Percentiles rank a stretch among this genome's conserved stretches.
Evolutionary conservation across 768 basidiomycete species (phyloP).

Genomic region (Mycena crocata): DNA sequence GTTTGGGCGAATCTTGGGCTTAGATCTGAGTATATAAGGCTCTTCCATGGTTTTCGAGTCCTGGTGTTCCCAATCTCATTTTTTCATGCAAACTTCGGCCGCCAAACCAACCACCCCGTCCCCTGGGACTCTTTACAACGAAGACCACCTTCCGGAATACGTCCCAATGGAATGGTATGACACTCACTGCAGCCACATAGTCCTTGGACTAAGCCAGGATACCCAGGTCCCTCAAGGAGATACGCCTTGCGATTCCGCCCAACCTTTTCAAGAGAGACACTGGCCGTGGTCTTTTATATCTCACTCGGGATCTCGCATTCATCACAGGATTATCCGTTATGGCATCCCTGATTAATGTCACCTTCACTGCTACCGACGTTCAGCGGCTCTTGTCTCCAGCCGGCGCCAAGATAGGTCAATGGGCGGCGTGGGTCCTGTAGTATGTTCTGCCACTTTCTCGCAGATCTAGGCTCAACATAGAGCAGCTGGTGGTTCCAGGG

Average conservation of each 20-base stretch:
- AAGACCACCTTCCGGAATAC: constrained; percentile 6
- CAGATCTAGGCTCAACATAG: background rate
- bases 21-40: too few relatives aligned
- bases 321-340: constrained; percentile 1
- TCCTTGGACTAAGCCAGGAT: background rate
- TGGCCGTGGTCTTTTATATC: background rate
- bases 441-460: background rate
- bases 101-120: too few relatives aligned
- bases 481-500: constrained; percentile 17
- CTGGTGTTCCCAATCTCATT: too few relatives aligned
- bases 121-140: background rate
- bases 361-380: background rate
- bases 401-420: constrained; percentile 56
- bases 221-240: constrained; percentile 21
- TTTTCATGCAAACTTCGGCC: too few relatives aligned
- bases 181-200: background rate
- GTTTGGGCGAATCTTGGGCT: too few relatives aligned
- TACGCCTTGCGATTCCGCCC: constrained; percentile 6
- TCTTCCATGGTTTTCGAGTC: too few relatives aligned
- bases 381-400: constrained; percentile 1
- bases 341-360: constrained; percentile 8
- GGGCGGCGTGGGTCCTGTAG: constrained; percentile 14
- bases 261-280: constrained; percentile 5
- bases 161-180: constrained; percentile 13
- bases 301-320: background rate